A percentile compares a stretch with the other conserved stretches of the same genome.
Conservation (phyloP, 352 stramenopile species). For the Aphanomyces euteiches region DNA sequence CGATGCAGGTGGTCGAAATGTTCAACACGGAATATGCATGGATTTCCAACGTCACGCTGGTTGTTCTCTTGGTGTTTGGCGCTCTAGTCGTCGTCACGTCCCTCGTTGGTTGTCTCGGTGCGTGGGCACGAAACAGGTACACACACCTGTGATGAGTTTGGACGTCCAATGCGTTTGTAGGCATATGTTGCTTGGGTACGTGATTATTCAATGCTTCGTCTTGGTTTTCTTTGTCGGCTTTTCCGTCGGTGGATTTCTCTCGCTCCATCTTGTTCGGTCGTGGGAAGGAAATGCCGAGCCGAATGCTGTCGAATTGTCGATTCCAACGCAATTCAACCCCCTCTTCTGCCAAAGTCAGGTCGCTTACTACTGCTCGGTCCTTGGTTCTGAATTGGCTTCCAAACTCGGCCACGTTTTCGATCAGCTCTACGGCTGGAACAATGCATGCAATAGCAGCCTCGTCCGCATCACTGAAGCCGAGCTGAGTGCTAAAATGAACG, state of each 20-base stretch:
- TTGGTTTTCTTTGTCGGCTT: slow-evolving; percentile 65
- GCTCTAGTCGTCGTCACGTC: slow-evolving; percentile 61
- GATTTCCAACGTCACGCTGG: slow-evolving; percentile 63
- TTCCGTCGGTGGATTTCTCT: slow-evolving; percentile 51
- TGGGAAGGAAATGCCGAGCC: slow-evolving; percentile 48
- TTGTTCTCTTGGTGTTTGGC: slow-evolving; percentile 66
- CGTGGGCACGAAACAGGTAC: slow-evolving; percentile 63
- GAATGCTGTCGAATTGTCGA: slow-evolving; percentile 39
- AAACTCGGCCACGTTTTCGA: background rate
- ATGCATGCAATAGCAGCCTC: slow-evolving; percentile 15
- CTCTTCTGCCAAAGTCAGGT: slow-evolving; percentile 81
- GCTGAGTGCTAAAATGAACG: slow-evolving; percentile 11
- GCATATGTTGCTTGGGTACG: slow-evolving; percentile 62
- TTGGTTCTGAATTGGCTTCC: slow-evolving; percentile 30
- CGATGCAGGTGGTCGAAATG: slow-evolving; percentile 66
- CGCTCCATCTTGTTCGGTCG: slow-evolving; percentile 48
- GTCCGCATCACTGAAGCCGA: slow-evolving; percentile 12
- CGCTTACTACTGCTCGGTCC: slow-evolving; percentile 64
- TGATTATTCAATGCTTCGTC: slow-evolving; percentile 54
- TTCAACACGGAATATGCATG: slow-evolving; percentile 74
- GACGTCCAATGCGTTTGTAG: slow-evolving; percentile 3
- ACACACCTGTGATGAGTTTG: background rate
- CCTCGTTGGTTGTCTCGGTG: slow-evolving; percentile 67
- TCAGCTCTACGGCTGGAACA: slow-evolving; percentile 27
- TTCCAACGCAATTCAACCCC: slow-evolving; percentile 72